These are phyloP conservation scores for Erucastrum elatum DNA, from an alignment of 345 rosid species.

Conservation along the genomic window DNA sequence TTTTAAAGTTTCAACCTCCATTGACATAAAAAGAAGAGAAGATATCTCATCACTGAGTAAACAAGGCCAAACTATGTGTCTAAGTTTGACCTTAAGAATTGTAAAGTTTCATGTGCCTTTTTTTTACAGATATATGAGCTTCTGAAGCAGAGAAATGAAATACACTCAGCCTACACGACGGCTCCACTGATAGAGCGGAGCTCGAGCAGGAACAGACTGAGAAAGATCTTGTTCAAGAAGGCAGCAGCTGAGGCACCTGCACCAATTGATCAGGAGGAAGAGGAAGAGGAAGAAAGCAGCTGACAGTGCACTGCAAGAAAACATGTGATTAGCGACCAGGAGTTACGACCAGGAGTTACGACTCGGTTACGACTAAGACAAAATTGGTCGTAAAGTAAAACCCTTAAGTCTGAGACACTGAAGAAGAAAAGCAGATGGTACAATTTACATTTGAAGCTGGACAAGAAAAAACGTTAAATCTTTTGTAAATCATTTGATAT, in stretches of 20 bases:
- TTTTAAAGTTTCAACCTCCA: neutral
- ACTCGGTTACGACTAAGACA: no score
- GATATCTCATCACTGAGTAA: slow-evolving; percentile 5
- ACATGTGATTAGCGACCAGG: slow-evolving; percentile 35
- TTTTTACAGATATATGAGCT: slow-evolving; percentile 80
- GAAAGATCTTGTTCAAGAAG: slow-evolving; percentile 43
- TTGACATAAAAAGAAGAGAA: neutral
- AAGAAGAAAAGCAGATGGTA: slow-evolving; percentile 88
- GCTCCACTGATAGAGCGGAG: slow-evolving; percentile 63
- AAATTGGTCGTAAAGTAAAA: no score
- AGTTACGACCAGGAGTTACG: no score
- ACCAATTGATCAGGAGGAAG: slow-evolving; percentile 29
- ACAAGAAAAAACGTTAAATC: slow-evolving; percentile 82
- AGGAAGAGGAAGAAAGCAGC: slow-evolving; percentile 63
- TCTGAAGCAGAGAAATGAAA: slow-evolving; percentile 73
- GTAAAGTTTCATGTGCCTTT: neutral
- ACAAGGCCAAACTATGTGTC: neutral
- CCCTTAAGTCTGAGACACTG: slow-evolving; percentile 28
- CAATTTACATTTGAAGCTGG: slow-evolving; percentile 72
- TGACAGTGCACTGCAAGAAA: slow-evolving; percentile 58
- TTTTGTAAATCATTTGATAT: slow-evolving; percentile 23
- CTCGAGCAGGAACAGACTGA: slow-evolving; percentile 58
- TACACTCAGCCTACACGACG: slow-evolving; percentile 74
- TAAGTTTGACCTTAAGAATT: neutral
- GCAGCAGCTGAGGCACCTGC: slow-evolving; percentile 28